Evolutionary conservation across 2,329 filamentous ascomycete genomes (phyloP), one percentile per base, ranked within the genome.

Genomic region (Shiraia bambusicola): DNA sequence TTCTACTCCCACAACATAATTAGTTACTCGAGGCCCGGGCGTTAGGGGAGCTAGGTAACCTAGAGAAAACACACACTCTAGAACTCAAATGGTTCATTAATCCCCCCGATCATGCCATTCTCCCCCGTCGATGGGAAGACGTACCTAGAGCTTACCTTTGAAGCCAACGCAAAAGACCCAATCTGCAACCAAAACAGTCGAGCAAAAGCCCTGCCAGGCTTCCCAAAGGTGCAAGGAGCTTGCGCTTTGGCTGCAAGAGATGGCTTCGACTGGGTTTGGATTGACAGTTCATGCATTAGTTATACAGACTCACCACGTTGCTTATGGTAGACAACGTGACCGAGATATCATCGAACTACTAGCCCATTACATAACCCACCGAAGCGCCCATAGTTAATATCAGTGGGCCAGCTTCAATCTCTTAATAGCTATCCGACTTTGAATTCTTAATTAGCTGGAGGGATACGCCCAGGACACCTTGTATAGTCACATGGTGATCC

Each of bases 81-180:
- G 15, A 13, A 22, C 3, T 34, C 34, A 14, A 28, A 34, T 12
- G 37, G 37, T 22, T 22, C 19, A 22, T 5, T 15, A 14, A 29
- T 6, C 2, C 33, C n/a, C 47, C 50, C 3, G 40, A 43, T n/a
- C 46, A 53, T 28, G 50, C 33, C 2, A 53, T 53, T 11, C 41
- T 53, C n/a, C 50, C 50, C 8, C 50, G 50, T 36, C 47, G 40
- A 2, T 50, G 41, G 47, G 42, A 39, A 25, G 22, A 36, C 11
- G 43, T n/a, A 48, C 11, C n/a, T n/a, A n/a, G 50, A 53, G 24
- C 25, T 47, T 32, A 37, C 34, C 11, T 37, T 50, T 13, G 29
- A 44, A 29, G 37, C 50, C 22, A 25, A 45, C 12, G 16, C 28
- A 11, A 40, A 40, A 5, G 12, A 12, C 14, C 28, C 28, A 22